A percentile compares a stretch with the other conserved stretches of the same genome.
Evolutionary conservation across 139 green algal genomes (phyloP).

Genomic region (Deuterostichococcus epilithicus): DNA sequence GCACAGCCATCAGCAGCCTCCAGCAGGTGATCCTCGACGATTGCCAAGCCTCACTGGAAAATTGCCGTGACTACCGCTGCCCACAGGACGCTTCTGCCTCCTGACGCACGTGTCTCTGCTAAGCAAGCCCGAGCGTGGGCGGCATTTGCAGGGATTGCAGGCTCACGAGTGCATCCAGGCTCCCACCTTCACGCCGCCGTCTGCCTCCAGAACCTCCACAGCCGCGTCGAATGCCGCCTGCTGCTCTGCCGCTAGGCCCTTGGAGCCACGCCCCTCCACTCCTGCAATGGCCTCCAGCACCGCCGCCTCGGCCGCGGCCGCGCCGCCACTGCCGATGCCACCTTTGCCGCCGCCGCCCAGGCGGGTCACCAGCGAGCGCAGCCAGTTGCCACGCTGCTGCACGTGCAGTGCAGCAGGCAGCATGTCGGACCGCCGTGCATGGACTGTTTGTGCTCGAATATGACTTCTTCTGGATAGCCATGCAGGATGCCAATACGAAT

Average conservation of each 20-base stretch:
- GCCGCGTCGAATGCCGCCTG: conserved; percentile 46
- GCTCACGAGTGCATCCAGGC: not conserved
- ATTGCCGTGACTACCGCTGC: no score
- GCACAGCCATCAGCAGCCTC: not conserved
- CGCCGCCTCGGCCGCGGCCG: conserved; percentile 9
- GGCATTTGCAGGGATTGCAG: not conserved
- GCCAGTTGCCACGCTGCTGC: no score
- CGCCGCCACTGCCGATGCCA: conserved; percentile 4
- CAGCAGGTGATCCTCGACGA: no score
- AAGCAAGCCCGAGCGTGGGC: not conserved
- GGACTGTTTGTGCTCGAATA: no score
- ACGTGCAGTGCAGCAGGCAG: no score
- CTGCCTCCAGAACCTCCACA: conserved; percentile 55
- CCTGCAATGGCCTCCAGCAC: conserved; percentile 35
- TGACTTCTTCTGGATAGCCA: no score
- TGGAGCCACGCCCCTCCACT: conserved; percentile 55
- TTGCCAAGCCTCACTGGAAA: no score
- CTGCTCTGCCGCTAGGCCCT: conserved; percentile 45
- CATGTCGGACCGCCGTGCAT: no score
- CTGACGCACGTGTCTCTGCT: not conserved
- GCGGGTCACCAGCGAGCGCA: no score
- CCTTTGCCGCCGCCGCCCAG: no score
- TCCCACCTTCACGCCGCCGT: conserved; percentile 47
- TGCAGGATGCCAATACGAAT: no score
- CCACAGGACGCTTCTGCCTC: no score